Base-by-base conservation (phyloP, 2,329 filamentous ascomycete species). In the Paracamarosporium sp. region DNA sequence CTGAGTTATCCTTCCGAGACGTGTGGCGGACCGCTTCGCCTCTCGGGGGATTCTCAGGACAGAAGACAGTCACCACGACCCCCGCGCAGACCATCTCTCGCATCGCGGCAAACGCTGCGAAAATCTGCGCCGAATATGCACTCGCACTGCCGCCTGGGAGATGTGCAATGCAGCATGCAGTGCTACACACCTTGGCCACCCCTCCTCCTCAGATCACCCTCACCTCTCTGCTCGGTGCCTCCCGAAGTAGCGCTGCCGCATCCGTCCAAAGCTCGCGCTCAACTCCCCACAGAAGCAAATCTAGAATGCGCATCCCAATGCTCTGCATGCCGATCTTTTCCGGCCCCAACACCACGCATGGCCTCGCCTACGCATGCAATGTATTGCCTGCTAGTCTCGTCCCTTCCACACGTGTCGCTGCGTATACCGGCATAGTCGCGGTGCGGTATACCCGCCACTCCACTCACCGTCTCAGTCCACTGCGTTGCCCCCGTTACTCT, bases 111-210 rank as follows among this genome's bases (percentile, higher is more conserved):
- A 31, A 25, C 9, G 13, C 36, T 9, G 15, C 17, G 28, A n/a
- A 27, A 38, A 27, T 38, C 20, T n/a, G 46, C 28, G 31, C 38
- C 12, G n/a, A 27, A 50, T 24, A 38, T 25, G 28, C 30, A 47
- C 30, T 27, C 22, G 15, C 13, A 30, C 25, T 45, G 30, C 30
- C 17, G 45, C 17, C 20, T 41, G 36, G 48, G 48, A 51, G 48
- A 41, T 51, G 48, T 24, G 17, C 48, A 41, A 22, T 41, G 36
- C 48, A 51, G 35, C 35, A 40, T 48, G 50, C 50, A 15, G 50
- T 53, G 50, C 50, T 36, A 53, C 50, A 28, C 48, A 52, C 36
- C 47, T 30, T 5, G 30, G 17, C 27, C 35, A 17, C 33, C 35
- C 11, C 35, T 24, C 48, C 6, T 8, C 24, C 50, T n/a, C 31